Conservation (phyloP, 1,139 yeast species). For the Barnettozyma hawaiiensis region DNA sequence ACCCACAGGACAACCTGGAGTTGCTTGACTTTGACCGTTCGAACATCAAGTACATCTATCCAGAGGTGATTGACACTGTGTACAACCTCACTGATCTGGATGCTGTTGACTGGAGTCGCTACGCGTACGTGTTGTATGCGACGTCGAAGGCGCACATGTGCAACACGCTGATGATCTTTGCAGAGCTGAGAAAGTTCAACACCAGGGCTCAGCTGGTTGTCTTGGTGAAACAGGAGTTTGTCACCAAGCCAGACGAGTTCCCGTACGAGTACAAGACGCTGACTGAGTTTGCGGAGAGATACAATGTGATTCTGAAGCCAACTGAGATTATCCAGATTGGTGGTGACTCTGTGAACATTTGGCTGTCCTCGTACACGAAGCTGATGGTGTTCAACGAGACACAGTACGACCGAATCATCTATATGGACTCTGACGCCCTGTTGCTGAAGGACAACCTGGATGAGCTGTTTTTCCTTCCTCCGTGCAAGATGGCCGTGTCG, state of each 20-base stretch:
- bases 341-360: conserved; percentile 30
- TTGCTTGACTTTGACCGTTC: conserved; percentile 19
- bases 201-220: conserved; percentile 39
- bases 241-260: conserved; percentile 17
- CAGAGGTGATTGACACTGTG: conserved; percentile 17
- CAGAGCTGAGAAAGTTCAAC: conserved; percentile 29
- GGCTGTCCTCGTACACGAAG: conserved; percentile 53
- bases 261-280: conserved; percentile 17
- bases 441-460: conserved; percentile 33
- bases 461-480: conserved; percentile 44
- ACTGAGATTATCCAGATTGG: conserved; percentile 24
- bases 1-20: background rate
- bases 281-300: conserved; percentile 19
- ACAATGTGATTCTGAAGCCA: conserved; percentile 25
- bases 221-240: conserved; percentile 27
- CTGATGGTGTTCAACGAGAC: conserved; percentile 45
- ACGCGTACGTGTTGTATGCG: conserved; percentile 45
- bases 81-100: conserved; percentile 15
- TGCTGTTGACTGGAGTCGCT: conserved; percentile 31
- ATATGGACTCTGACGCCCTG: conserved; percentile 38
- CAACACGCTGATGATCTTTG: conserved; percentile 38
- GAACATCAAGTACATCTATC: conserved; percentile 18
- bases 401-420: conserved; percentile 43
- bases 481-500: conserved; percentile 31
- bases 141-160: conserved; percentile 39